These are phyloP conservation scores for Plasmodium knowlesi DNA, from an alignment of 169 alveolate species.

Conservation along the genomic window DNA sequence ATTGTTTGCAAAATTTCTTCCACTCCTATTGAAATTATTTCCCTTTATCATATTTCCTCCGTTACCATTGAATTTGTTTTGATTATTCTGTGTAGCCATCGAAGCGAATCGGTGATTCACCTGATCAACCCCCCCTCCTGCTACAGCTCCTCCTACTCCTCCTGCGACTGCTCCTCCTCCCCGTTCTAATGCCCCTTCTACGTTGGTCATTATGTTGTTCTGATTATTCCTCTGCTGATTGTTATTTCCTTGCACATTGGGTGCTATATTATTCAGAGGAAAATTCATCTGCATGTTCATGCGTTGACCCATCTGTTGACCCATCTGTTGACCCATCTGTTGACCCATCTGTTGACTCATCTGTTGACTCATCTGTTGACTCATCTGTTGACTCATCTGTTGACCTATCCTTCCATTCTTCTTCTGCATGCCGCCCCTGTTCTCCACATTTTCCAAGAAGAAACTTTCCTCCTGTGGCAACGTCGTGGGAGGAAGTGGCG, in stretches of 20 bases:
- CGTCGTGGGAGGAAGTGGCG: conserved; percentile 34
- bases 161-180: neutral
- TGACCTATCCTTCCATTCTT: neutral
- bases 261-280: neutral
- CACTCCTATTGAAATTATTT: conserved; percentile 24
- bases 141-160: neutral
- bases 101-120: neutral
- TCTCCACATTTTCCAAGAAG: conserved; percentile 14
- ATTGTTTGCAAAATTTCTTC: neutral
- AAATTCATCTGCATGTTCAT: neutral
- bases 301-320: neutral
- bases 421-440: conserved; percentile 17
- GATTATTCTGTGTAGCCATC: neutral
- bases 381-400: neutral
- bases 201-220: neutral
- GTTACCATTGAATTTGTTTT: conserved; percentile 3
- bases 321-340: neutral
- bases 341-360: neutral
- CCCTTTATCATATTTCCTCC: neutral
- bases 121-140: neutral
- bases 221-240: conserved; percentile 9
- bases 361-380: neutral
- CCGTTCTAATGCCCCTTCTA: neutral
- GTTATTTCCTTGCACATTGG: neutral
- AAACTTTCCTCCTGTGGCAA: neutral